Base-by-base conservation (phyloP, 2,329 filamentous ascomycete species). In the Ophiostoma tasmaniense region DNA sequence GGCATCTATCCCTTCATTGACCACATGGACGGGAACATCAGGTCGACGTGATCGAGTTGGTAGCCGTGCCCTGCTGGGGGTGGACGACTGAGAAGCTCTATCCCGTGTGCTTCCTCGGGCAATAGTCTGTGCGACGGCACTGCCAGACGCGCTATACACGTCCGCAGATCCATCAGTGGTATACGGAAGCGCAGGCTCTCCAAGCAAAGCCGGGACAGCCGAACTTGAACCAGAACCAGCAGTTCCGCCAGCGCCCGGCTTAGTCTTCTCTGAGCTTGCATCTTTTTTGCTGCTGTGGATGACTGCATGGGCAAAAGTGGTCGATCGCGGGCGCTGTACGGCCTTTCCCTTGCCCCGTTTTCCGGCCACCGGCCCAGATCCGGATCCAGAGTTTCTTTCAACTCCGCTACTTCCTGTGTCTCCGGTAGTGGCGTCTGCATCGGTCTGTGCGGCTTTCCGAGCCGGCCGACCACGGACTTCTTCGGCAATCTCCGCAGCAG, bases 161-260 rank as follows among this genome's bases (percentile, higher is more conserved):
- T 83, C 79, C 0, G 85, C 76, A 67, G 84, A 80, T 68, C 79
- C 84, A 35, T 77, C 82, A 0, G 85, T 87, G 1, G 84, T 86
- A 72, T 85, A 83, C 1, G 86, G 85, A 22, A 81, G 75, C n/a
- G 85, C 84, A 3, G 83, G 86, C 67, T 84, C 81, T 72, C 86
- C 82, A 7, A 87, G 76, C 13, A 89, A 78, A 22, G 79, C 79
- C 1, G 78, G 55, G 4, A 61, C 55, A 61, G 78, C 8, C 5
- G 17, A 20, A 80, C 77, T 6, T 80, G 76, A 1, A 80, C 78
- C 2, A 73, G 73, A 1, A 80, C 78, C 2, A 73, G 73, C 11
- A 74, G 66, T 1, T 71, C 67, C 62, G 78, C 76, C 4, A 10
- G 14, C 55, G 2, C 5, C 22, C 30, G 55, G 13, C 22, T 61